Base-by-base conservation (phyloP, 345 rosid species). In the Hibiscus trionum region DNA sequence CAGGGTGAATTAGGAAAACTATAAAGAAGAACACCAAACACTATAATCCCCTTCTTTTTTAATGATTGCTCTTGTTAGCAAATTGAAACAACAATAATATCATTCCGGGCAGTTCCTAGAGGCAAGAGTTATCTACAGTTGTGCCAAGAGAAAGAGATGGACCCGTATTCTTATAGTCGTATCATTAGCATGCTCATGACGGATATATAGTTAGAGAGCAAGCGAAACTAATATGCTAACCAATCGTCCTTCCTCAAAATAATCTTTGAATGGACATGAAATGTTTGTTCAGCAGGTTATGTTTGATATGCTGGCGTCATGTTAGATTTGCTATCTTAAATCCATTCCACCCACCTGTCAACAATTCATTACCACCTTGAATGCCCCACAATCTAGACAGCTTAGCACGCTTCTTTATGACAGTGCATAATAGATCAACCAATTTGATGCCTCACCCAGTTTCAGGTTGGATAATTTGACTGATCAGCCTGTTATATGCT, bases 1-100 rank as follows among this genome's bases (percentile, higher is more conserved):
- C 35, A 71, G 11, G 5, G 7, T 7, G 17, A 37, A 27, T 72
- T 39, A 63, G 42, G 52, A 81, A 56, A 49, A 75, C 44, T 62
- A 63, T n/a, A 61, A 17, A 58, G 57, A 61, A 19, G 31, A 71
- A 44, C 17, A 63, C 57, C 31, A 56, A 59, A 11, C n/a, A 31
- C 35, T 16, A 27, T 16, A 16, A 46, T 46, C 29, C 69, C 52
- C 3, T n/a, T 4, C 4, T 19, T 21, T 56, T 56, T 72, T 47
- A 72, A 47, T 8, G 8, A 62, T 52, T 70, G 62, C 16, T 59
- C 56, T 70, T 56, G 5, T 35, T 17, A 65, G 33, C 29, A 39
- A 64, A 63, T 17, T 42, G 29, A 58, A 37, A 35, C 56, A 59
- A 49, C 9, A 67, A 27, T 5, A 27, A 33, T 72, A 19, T 35